A percentile compares a stretch with the other conserved stretches of the same genome.
Conservation (phyloP, 495 filamentous ascomycete genomes). For the Aspergillus sparsus region DNA sequence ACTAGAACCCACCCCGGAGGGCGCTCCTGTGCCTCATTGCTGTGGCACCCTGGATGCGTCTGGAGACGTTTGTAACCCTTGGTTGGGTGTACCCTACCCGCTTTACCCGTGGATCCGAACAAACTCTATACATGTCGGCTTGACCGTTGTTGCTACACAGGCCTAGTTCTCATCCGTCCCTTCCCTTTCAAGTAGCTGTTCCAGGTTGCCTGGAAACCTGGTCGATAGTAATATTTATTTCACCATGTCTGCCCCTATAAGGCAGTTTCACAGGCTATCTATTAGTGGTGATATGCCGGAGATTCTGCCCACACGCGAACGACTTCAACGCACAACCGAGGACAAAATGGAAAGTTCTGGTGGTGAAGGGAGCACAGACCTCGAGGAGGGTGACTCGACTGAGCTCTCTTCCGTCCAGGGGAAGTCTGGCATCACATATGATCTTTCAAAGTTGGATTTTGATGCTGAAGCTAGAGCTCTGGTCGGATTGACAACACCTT, state of each 20-base stretch:
- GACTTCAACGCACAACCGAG: constrained; percentile 13
- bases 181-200: background rate
- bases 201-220: background rate
- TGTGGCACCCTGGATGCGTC: constrained; percentile 1
- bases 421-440: constrained; percentile 45
- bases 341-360: constrained; percentile 22
- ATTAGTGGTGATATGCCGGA: constrained; percentile 4
- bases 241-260: constrained; percentile 45
- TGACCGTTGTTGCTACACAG: constrained; percentile 14
- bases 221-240: background rate
- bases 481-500: constrained; percentile 38
- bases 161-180: no score
- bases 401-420: constrained; percentile 31
- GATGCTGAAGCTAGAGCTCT: constrained; percentile 39
- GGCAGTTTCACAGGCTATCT: constrained; percentile 31
- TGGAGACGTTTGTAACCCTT: constrained; percentile 6
- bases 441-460: constrained; percentile 37
- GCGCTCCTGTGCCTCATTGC: background rate
- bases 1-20: background rate
- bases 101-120: constrained; percentile 44
- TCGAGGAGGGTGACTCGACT: constrained; percentile 24
- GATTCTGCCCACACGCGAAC: constrained; percentile 14
- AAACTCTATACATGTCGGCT: constrained; percentile 38
- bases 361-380: constrained; percentile 15
- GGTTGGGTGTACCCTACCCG: constrained; percentile 45